These are phyloP conservation scores for Rhizopogon roseolus DNA, from an alignment of 768 basidiomycete genomes.

Conservation along the genomic window DNA sequence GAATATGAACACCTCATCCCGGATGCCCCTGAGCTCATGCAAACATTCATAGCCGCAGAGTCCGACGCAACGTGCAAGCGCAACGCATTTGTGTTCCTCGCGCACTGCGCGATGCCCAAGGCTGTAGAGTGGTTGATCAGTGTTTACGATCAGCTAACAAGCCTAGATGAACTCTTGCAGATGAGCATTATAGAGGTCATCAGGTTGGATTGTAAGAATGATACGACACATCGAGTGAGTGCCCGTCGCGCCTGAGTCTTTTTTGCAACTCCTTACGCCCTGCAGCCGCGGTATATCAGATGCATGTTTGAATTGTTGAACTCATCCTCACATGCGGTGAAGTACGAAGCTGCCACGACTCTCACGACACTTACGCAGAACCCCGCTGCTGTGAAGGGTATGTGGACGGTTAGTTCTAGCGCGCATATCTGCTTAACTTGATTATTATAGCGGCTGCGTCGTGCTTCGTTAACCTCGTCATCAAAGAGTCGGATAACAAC, in stretches of 20 bases:
- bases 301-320: constrained; percentile 90
- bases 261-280: constrained; percentile 4
- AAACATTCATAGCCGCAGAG: constrained; percentile 94
- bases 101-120: constrained; percentile 79
- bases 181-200: constrained; percentile 96
- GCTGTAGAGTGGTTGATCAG: constrained; percentile 89
- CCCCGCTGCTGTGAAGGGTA: constrained; percentile 93
- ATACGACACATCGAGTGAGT: constrained; percentile 77
- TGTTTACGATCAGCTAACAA: constrained; percentile 77
- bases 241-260: not conserved
- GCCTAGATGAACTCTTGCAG: constrained; percentile 89
- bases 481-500: constrained; percentile 98
- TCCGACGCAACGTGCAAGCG: constrained; percentile 95
- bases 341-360: constrained; percentile 96
- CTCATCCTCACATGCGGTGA: constrained; percentile 87
- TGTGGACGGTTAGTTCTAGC: constrained; percentile 2
- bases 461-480: constrained; percentile 81
- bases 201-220: constrained; percentile 80
- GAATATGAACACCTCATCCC: constrained; percentile 93
- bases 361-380: constrained; percentile 93
- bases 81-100: constrained; percentile 94
- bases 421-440: not conserved
- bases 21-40: constrained; percentile 92
- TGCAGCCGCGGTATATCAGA: constrained; percentile 87
- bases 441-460: constrained; percentile 70